These are phyloP conservation scores for Candida ponderosae DNA, from an alignment of 805 yeast species.

Conservation along the genomic window DNA sequence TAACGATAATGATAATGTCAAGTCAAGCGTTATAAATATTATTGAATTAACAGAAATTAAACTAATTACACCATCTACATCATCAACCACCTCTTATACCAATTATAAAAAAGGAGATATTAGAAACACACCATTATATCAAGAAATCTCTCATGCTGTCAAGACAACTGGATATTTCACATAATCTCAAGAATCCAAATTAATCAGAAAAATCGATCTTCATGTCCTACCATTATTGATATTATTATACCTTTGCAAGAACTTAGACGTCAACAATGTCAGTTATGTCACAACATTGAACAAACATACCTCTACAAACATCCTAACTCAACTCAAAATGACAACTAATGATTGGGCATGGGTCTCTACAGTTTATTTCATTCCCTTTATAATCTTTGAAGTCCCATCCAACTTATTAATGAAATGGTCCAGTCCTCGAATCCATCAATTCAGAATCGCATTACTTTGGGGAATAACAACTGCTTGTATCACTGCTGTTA, in stretches of 20 bases:
- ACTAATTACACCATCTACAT: too few relatives aligned
- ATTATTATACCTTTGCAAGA: conserved; percentile 8
- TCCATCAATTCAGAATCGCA: conserved; percentile 8
- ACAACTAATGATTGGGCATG: conserved; percentile 8
- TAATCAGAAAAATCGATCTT: conserved; percentile 9
- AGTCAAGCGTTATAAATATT: too few relatives aligned
- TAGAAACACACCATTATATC: too few relatives aligned
- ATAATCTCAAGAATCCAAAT: not conserved
- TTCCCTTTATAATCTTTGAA: conserved; percentile 13
- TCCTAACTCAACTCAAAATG: conserved; percentile 6
- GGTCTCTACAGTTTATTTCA: conserved; percentile 9
- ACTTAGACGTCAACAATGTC: conserved; percentile 11
- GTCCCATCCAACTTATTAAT: conserved; percentile 11
- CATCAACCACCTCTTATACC: too few relatives aligned
- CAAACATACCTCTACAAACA: conserved; percentile 4
- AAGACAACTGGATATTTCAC: conserved; percentile 5
- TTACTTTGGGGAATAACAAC: conserved; percentile 11
- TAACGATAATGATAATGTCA: too few relatives aligned
- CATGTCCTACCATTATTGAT: conserved; percentile 11
- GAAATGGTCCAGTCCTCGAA: conserved; percentile 9
- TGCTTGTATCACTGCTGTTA: conserved; percentile 11
- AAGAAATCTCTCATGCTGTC: too few relatives aligned
- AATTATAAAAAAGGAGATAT: too few relatives aligned
- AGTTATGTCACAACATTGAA: conserved; percentile 7
- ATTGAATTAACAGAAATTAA: too few relatives aligned